Conservation (phyloP, 805 yeast genomes). For the Kazachstania bromeliacearum region DNA sequence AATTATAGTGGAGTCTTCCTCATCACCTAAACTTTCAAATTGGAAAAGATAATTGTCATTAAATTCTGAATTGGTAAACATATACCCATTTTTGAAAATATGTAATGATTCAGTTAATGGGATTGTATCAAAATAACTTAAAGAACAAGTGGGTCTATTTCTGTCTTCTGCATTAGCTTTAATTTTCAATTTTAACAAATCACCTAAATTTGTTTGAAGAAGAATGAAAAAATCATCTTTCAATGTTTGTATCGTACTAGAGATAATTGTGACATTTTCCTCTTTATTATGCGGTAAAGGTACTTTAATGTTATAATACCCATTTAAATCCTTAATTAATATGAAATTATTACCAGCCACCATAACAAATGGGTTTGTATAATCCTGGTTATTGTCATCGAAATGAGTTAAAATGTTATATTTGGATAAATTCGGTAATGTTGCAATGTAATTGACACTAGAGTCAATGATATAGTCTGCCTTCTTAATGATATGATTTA, state of each 20-base stretch:
- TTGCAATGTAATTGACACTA: constrained; percentile 44
- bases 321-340: constrained; percentile 39
- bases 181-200: constrained; percentile 57
- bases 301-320: constrained; percentile 31
- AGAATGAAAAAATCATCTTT: constrained; percentile 55
- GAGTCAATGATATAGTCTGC: constrained; percentile 30
- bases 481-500: constrained; percentile 60
- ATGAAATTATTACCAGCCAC: constrained; percentile 51
- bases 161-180: constrained; percentile 33
- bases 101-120: constrained; percentile 47
- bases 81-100: constrained; percentile 65
- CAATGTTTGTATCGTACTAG: constrained; percentile 57
- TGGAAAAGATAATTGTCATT: constrained; percentile 67
- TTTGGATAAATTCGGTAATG: constrained; percentile 45
- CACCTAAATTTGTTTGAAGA: constrained; percentile 65
- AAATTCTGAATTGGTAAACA: constrained; percentile 55
- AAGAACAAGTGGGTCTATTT: constrained; percentile 34
- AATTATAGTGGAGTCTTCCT: constrained; percentile 15
- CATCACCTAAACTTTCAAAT: constrained; percentile 63
- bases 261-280: constrained; percentile 33
- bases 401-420: constrained; percentile 13
- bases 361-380: constrained; percentile 34
- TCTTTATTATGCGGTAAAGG: constrained; percentile 43
- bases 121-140: constrained; percentile 70
- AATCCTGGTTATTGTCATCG: constrained; percentile 34